Evolutionary conservation across 768 basidiomycete species (phyloP).

Genomic region (Rhodosporidiobolus odoratus): DNA sequence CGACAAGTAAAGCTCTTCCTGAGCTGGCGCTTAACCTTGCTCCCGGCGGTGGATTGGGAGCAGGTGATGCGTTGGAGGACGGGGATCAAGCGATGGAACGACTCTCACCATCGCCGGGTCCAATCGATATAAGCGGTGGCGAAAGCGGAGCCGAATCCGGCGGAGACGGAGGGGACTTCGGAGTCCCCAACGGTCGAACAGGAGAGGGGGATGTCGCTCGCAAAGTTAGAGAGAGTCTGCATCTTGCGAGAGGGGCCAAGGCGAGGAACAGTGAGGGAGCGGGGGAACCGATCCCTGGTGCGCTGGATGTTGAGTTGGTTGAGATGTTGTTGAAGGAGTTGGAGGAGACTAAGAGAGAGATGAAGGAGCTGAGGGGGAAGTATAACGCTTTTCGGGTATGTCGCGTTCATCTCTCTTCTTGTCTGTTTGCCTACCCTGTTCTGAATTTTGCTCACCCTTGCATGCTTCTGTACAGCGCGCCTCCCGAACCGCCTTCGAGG

Average conservation of each 20-base stretch:
- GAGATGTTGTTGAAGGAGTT: constrained; percentile 64
- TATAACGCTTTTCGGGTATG: constrained; percentile 83
- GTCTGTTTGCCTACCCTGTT: not conserved
- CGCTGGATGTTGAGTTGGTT: constrained; percentile 67
- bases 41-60: not conserved
- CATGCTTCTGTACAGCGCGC: constrained; percentile 63
- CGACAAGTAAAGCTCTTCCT: not conserved
- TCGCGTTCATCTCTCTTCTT: constrained; percentile 8
- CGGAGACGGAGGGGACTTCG: constrained; percentile 4
- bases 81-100: constrained; percentile 23
- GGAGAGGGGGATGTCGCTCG: constrained; percentile 31
- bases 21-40: not conserved
- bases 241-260: constrained; percentile 60
- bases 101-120: constrained; percentile 10
- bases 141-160: not conserved
- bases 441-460: not conserved
- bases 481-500: constrained; percentile 86
- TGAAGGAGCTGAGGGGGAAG: constrained; percentile 62
- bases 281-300: constrained; percentile 47
- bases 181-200: not conserved
- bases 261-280: constrained; percentile 55
- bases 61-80: constrained; percentile 10
- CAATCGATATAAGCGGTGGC: not conserved
- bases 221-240: constrained; percentile 54
- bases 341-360: constrained; percentile 61